phyloP scores from a whole-genome alignment of 257 asterid species.

The Anisodus tanguticus region DNA sequence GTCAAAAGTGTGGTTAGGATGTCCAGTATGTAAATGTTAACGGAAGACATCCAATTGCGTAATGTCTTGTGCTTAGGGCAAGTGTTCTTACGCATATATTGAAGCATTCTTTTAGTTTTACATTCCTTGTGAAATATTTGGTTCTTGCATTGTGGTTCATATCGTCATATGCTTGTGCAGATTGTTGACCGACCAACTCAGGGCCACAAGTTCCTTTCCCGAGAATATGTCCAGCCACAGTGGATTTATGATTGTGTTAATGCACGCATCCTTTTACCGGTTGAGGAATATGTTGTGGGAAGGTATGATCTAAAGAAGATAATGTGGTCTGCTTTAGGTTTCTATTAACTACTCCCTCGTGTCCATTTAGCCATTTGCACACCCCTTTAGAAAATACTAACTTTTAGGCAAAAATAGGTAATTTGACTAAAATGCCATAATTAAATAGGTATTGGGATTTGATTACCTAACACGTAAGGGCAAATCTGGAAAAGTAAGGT shows the following conservation, averaged over 20 bases:
- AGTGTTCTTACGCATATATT: background rate
- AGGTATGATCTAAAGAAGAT: conserved; percentile 50
- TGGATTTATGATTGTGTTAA: conserved; percentile 93
- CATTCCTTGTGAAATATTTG: conserved; percentile 17
- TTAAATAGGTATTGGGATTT: no score
- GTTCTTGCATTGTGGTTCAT: background rate
- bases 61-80: conserved; percentile 14
- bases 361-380: no score
- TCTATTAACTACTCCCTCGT: background rate
- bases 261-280: conserved; percentile 79
- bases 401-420: no score
- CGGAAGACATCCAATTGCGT: background rate
- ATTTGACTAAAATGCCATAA: no score
- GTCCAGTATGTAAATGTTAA: background rate
- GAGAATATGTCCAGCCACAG: conserved; percentile 96
- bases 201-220: conserved; percentile 75
- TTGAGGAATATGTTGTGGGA: conserved; percentile 76
- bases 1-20: background rate
- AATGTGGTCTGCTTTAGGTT: conserved; percentile 21
- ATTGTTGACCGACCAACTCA: conserved; percentile 90
- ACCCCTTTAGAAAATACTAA: no score
- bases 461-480: no score
- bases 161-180: conserved; percentile 50
- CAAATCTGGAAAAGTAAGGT: no score
- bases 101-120: background rate